These are phyloP conservation scores for Babesia caballi DNA, from an alignment of 169 alveolate species.

Conservation along the genomic window DNA sequence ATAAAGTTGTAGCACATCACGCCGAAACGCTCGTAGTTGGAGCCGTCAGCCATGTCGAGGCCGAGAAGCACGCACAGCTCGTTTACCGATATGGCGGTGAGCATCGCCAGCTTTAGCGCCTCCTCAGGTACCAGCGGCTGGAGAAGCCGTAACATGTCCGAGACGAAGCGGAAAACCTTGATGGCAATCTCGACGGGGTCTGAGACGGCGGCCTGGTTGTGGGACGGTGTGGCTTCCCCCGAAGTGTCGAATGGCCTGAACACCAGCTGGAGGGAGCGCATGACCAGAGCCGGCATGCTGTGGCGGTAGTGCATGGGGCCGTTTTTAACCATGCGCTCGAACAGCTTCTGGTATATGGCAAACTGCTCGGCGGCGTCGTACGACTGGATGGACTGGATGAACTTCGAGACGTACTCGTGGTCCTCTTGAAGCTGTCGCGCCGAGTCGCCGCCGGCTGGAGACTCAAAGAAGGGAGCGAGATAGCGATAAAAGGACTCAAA, in stretches of 20 bases:
- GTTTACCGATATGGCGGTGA: conserved; percentile 62
- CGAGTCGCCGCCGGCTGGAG: background rate
- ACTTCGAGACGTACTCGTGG: conserved; percentile 1
- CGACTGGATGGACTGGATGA: conserved; percentile 19
- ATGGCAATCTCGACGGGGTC: background rate
- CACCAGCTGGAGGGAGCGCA: conserved; percentile 7
- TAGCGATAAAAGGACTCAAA: conserved; percentile 17
- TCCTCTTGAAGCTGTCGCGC: background rate
- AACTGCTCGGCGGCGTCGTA: conserved; percentile 10
- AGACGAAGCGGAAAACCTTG: conserved; percentile 1
- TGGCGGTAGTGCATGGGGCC: conserved; percentile 1
- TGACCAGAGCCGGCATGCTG: background rate
- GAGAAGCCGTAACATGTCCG: background rate
- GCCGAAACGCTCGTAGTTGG: conserved; percentile 50
- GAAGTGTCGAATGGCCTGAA: conserved; percentile 21
- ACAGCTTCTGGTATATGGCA: background rate
- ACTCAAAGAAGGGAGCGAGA: conserved; percentile 20
- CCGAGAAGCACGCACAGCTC: conserved; percentile 35
- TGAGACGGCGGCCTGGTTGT: background rate
- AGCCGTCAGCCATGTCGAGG: conserved; percentile 7
- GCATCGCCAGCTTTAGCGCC: conserved; percentile 52
- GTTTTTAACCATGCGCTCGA: background rate
- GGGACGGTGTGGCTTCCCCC: conserved; percentile 10
- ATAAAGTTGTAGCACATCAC: conserved; percentile 73
- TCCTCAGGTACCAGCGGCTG: conserved; percentile 27